Evolutionary conservation across 2,329 filamentous ascomycete species (phyloP), one percentile per base, ranked within the genome.

Genomic region (Epichloe sylvatica): DNA sequence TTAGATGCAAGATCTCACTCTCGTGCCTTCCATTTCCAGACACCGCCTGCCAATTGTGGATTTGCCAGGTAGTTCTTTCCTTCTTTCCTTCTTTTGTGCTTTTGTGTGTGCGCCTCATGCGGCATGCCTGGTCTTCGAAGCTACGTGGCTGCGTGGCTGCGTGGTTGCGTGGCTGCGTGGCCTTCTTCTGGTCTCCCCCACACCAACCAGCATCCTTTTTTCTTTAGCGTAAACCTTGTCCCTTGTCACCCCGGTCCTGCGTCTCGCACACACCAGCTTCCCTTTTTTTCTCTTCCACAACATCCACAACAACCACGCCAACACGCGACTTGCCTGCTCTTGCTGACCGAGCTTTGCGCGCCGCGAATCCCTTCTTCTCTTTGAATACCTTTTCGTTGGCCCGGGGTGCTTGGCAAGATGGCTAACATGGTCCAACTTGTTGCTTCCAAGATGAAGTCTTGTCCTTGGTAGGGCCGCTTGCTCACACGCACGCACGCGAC

Each of bases 391-490:
- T 23, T n/a, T 19, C 21, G 30, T 50, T 13, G 19, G 23, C 25
- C 36, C 21, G 40, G 13, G 8, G 42, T 38, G 36, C 40, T 43
- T 41, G 50, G 56, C 55, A 59, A 53, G 52, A 58, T 59, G 57
- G 53, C 53, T 17, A 54, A 50, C 40, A 46, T 49, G 37, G 47
- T 56, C 53, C 57, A 55, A 37, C 53, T 57, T 44, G 45, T 50
- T 46, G 38, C 38, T 49, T 52, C 51, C 53, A 51, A 47, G 25
- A 54, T 54, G 54, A 54, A 50, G 52, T 34, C 50, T 47, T 52
- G 47, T 40, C 42, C 51, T 46, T 54, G 52, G 40, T 59, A 58
- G 53, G 49, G 48, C 35, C 21, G n/a, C 36, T 51, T 39, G 40
- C 25, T 35, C 47, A 37, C 13, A 19, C 2, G 17, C 17, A 19